A percentile compares a stretch with the other conserved stretches of the same genome.
phyloP scores from a whole-genome alignment of 805 yeast genomes.

The Candida orba region DNA sequence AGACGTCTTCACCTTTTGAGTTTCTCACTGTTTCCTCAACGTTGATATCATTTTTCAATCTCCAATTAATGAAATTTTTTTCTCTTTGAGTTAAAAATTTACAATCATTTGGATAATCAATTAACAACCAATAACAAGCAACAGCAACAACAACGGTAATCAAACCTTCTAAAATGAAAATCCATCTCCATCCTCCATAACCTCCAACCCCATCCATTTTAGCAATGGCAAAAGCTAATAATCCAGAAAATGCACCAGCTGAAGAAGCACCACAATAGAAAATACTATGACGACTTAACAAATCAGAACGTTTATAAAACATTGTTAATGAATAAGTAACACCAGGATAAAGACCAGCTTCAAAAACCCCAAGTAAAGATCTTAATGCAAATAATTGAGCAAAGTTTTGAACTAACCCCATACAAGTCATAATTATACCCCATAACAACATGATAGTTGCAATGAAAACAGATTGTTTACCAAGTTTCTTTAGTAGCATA shows the following conservation, averaged over 20 bases:
- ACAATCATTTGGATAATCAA: constrained; percentile 38
- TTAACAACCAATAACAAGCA: constrained; percentile 27
- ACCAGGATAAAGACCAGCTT: constrained; percentile 38
- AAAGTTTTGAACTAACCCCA: constrained; percentile 36
- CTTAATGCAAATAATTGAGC: constrained; percentile 28
- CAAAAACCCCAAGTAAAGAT: constrained; percentile 37
- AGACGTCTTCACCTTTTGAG: not conserved
- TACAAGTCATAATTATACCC: constrained; percentile 37
- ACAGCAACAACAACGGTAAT: constrained; percentile 32
- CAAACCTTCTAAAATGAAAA: constrained; percentile 27
- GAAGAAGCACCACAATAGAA: constrained; percentile 33
- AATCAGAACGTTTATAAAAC: constrained; percentile 32
- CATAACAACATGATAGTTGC: constrained; percentile 37
- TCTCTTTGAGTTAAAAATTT: constrained; percentile 36
- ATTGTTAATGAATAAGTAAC: constrained; percentile 31
- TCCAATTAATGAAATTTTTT: constrained; percentile 18
- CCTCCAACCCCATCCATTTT: constrained; percentile 27
- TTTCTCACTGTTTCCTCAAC: constrained; percentile 4
- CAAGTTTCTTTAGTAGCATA: constrained; percentile 10
- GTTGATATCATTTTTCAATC: constrained; percentile 12
- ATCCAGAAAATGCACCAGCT: constrained; percentile 40
- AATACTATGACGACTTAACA: constrained; percentile 31
- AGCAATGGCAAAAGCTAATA: constrained; percentile 34
- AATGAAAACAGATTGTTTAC: constrained; percentile 39
- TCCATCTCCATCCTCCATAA: constrained; percentile 37